phyloP scores from a whole-genome alignment of 257 asterid species.

The Leonotis leonurus region DNA sequence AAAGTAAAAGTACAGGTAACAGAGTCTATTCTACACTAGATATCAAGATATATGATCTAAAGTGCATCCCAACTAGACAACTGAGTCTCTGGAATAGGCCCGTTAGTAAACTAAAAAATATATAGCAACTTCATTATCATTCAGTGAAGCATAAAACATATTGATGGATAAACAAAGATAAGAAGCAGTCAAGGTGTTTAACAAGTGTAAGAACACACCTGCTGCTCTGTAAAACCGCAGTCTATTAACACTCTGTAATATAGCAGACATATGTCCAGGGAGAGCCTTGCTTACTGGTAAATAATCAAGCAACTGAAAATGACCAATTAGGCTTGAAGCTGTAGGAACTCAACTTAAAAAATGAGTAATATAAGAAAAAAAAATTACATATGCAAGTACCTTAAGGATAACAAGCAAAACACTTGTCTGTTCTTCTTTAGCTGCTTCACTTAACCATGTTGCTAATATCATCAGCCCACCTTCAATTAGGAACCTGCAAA shows the following conservation, averaged over 20 bases:
- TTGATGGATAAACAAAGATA: not conserved
- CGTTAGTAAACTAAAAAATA: not conserved
- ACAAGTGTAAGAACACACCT: slow-evolving; percentile 60
- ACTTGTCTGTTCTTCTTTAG: slow-evolving; percentile 84
- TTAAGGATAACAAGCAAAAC: slow-evolving; percentile 63
- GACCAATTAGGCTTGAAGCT: slow-evolving; percentile 18
- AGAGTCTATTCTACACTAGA: not conserved
- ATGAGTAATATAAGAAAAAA: not conserved
- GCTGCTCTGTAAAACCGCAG: slow-evolving; percentile 81
- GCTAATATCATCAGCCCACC: slow-evolving; percentile 92
- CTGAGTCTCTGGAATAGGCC: not conserved
- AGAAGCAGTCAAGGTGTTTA: slow-evolving; percentile 7
- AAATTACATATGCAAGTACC: slow-evolving; percentile 30
- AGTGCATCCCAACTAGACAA: not conserved
- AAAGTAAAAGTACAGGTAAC: not conserved
- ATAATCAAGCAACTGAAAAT: slow-evolving; percentile 69
- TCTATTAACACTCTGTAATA: slow-evolving; percentile 82
- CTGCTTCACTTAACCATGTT: slow-evolving; percentile 91
- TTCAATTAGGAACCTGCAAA: slow-evolving; percentile 70
- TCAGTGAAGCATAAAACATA: not conserved
- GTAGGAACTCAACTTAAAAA: not conserved
- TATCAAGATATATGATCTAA: not conserved
- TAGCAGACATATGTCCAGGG: slow-evolving; percentile 89
- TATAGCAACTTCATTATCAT: not conserved
- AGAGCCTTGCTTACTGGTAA: slow-evolving; percentile 82